Evolutionary conservation across 345 rosid genomes (phyloP), one percentile per base, ranked within the genome.

Genomic region (Euphorbia lathyris): DNA sequence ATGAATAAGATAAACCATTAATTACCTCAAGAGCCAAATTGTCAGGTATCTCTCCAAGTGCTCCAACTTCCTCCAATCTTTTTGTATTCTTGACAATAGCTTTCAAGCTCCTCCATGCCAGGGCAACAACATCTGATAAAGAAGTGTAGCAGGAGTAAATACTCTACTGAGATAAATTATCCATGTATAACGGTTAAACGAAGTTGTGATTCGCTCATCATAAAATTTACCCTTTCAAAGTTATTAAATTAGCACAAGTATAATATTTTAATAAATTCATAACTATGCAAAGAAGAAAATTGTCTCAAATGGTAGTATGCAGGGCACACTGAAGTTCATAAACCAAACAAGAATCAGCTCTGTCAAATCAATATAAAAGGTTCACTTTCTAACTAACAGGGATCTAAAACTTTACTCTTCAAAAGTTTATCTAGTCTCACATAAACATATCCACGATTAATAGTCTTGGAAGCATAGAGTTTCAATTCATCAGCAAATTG

Each of bases 71-170:
- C 65, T 94, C 97, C 79, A 94, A 63, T 69, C 81, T 86, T 82
- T 83, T 86, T 91, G 77, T 83, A 88, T 68, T 88, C 88, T 67
- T 77, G 83, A 76, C 83, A 84, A 72, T 80, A 91, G 74, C 77
- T 83, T 78, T 86, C 90, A 22, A 94, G 91, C 72, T 94, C 96
- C 68, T 88, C 93, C 82, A 94, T 82, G 67, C 78, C 67, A 50
- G 97, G 98, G 79, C 98, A 91, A n/a, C 93, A 96, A 81, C 84
- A 91, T 84, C 97, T 91, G 78, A 71, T 23, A 3, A 52, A 53
- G 58, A 65, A 62, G 7, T 66, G 5, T 10, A 34, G n/a, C 16
- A 23, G 19, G 23, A 12, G 14, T 26, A n/a, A 67, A 27, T 40
- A 23, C 3, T 40, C 19, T 12, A 62, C 22, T 42, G 36, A 66